Base-by-base conservation (phyloP, 306 rosid genomes). In the Hippophae rhamnoides region DNA sequence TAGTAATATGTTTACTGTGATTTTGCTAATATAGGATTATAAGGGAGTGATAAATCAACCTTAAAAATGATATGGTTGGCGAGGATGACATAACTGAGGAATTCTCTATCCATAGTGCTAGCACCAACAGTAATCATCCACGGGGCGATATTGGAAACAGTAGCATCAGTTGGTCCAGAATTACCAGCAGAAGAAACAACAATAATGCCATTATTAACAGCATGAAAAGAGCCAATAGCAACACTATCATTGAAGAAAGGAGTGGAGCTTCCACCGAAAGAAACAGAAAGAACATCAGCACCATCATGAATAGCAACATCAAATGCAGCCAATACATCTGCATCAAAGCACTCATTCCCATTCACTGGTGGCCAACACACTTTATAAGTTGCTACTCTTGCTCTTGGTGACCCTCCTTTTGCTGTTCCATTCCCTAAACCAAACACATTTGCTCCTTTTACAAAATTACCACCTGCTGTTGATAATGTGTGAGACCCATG, bases 111-210 rank as follows among this genome's bases (percentile, higher is more conserved):
- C 77, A 87, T 83, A 5, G 95, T 87, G 74, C 96, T 87, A 43
- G 98, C 98, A 38, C 86, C 96, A 8, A 92, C 96, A 0, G 95
- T 92, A 54, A 92, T 64, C 71, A 72, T 42, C 98, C 98, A 92
- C 1, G 92, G 89, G 0, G 98, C 85, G 25, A 73, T 40, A 52
- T 81, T 92, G 11, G 64, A 67, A 0, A 70, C 89, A 7, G 95
- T 49, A 48, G 65, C 87, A 18, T 79, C 86, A 0, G 13, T 13
- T 0, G 98, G 98, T 1, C 98, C 98, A 25, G 79, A 64, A 56
- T 92, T 92, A 5, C 98, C 96, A 5, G 95, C 95, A 5, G 98
- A 92, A 62, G 95, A 92, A 69, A 92, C 80, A 41, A 92, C 98
- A 26, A 73, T 79, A 56, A 92, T 81, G 14, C 98, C 98, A 14